A percentile compares a stretch with the other conserved stretches of the same genome.
These are phyloP conservation scores for Allomyces javanicus DNA, from an alignment of 192 early-diverging fungal genomes.

Conservation along the genomic window DNA sequence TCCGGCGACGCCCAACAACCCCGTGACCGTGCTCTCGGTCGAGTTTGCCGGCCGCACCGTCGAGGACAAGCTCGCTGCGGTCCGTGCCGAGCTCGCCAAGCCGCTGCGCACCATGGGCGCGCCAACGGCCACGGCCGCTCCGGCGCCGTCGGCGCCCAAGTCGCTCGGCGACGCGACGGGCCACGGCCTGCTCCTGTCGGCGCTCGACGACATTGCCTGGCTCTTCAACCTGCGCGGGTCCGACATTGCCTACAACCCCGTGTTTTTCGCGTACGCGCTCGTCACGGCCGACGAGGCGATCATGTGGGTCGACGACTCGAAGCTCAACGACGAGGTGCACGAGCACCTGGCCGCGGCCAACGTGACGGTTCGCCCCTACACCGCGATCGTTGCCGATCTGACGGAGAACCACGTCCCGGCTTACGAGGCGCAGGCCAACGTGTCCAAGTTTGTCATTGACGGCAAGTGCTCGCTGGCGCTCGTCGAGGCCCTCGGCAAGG, in stretches of 20 bases:
- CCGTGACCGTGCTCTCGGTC: conserved; percentile 40
- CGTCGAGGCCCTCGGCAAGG: conserved; percentile 42
- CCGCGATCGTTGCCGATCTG: conserved; percentile 57
- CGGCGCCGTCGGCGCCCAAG: too few species aligned
- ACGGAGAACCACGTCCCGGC: background rate
- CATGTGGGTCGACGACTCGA: conserved; percentile 59
- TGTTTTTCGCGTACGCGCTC: conserved; percentile 82
- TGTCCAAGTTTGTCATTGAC: conserved; percentile 19
- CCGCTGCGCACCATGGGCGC: background rate
- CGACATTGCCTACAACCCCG: conserved; percentile 89
- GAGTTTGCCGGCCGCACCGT: conserved; percentile 39
- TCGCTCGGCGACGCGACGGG: conserved; percentile 34
- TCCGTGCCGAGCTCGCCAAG: background rate
- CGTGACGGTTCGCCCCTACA: conserved; percentile 52
- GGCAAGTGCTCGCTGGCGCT: conserved; percentile 51
- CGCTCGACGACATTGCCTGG: conserved; percentile 93
- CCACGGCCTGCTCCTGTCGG: conserved; percentile 64
- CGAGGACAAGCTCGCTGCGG: conserved; percentile 6
- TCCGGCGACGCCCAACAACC: conserved; percentile 49
- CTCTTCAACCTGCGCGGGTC: conserved; percentile 91
- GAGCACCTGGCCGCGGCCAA: conserved; percentile 31
- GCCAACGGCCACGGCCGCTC: too few species aligned
- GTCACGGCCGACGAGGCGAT: conserved; percentile 44
- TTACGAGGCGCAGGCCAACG: background rate
- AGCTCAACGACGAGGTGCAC: conserved; percentile 38